These are phyloP conservation scores for Yamadazyma friedrichii DNA, from an alignment of 1,139 yeast genomes.

Conservation along the genomic window DNA sequence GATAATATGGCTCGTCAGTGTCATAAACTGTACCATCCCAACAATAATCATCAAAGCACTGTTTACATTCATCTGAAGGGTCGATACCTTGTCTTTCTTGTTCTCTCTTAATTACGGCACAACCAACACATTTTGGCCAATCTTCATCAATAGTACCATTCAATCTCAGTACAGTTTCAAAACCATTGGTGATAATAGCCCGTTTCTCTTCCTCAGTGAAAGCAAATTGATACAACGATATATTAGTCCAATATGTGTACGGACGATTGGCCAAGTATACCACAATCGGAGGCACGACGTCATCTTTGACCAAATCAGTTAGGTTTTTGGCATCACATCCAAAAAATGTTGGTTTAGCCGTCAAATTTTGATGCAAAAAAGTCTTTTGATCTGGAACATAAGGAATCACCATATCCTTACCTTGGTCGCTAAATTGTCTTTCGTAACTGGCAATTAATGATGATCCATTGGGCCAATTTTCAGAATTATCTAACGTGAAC, in stretches of 20 bases:
- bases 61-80: conserved; percentile 38
- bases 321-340: conserved; percentile 44
- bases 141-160: conserved; percentile 36
- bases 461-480: conserved; percentile 42
- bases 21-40: conserved; percentile 35
- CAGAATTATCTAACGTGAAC: conserved; percentile 38
- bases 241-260: conserved; percentile 35
- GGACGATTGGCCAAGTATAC: conserved; percentile 44
- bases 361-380: conserved; percentile 34
- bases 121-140: conserved; percentile 42
- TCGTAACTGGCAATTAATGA: conserved; percentile 32
- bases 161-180: conserved; percentile 28
- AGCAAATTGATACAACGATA: conserved; percentile 33
- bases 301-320: conserved; percentile 34
- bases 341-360: conserved; percentile 44
- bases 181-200: conserved; percentile 40
- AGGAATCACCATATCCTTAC: conserved; percentile 29
- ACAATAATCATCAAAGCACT: conserved; percentile 40
- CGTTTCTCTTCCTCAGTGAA: conserved; percentile 35
- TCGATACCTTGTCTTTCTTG: conserved; percentile 40
- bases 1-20: conserved; percentile 15
- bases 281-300: conserved; percentile 36
- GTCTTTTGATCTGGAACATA: conserved; percentile 36
- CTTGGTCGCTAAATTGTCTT: conserved; percentile 33
- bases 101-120: conserved; percentile 44